Percentiles rank a stretch among this genome's conserved stretches.
These are phyloP conservation scores for Solanum chacoense DNA, from an alignment of 305 asterid species.

Conservation along the genomic window DNA sequence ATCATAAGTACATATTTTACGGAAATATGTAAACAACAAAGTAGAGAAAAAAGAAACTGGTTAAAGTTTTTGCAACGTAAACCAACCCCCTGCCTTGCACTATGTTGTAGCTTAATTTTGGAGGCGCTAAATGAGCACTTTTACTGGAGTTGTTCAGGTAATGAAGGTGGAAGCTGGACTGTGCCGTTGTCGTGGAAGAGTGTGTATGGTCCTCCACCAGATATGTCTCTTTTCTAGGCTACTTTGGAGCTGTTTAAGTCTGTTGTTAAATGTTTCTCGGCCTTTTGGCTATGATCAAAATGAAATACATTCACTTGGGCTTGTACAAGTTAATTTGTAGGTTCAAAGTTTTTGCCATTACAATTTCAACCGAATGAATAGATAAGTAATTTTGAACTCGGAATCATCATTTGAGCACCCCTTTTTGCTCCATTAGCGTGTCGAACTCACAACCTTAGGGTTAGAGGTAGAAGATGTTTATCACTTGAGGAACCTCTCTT, in stretches of 20 bases:
- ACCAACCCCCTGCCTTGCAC: background rate
- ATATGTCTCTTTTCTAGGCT: constrained; percentile 52
- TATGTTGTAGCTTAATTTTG: background rate
- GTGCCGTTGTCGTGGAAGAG: constrained; percentile 89
- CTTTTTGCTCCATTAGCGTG: background rate
- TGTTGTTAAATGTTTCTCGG: background rate
- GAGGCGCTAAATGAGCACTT: background rate
- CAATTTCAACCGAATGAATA: background rate
- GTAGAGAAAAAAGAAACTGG: background rate
- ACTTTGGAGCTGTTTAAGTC: background rate
- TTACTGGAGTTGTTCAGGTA: constrained; percentile 24
- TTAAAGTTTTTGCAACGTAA: background rate
- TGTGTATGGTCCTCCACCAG: constrained; percentile 92
- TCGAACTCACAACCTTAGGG: background rate
- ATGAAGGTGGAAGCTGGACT: constrained; percentile 46
- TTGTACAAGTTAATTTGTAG: background rate
- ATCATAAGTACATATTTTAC: background rate
- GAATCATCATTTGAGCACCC: background rate
- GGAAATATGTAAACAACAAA: background rate
- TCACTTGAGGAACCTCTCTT: background rate
- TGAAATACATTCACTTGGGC: background rate
- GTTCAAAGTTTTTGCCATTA: background rate
- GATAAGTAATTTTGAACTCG: background rate
- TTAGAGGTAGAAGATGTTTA: background rate
- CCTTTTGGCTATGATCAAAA: background rate